Percentiles rank a stretch among this genome's conserved stretches.
Conservation (phyloP, 2,329 filamentous ascomycete species). For the Aspergillus tamarii region DNA sequence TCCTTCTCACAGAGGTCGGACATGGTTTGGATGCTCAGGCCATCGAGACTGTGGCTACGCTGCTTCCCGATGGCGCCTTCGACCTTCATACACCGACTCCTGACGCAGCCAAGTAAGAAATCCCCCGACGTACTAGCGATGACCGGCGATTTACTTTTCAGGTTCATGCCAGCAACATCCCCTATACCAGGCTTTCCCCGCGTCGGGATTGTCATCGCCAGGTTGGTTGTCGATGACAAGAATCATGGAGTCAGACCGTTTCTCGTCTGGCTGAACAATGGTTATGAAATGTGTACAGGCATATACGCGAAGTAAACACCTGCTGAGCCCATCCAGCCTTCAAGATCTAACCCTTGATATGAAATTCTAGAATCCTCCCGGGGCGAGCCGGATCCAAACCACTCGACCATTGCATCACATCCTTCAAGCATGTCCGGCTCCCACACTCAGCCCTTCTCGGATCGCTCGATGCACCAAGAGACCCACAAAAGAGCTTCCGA, state of each 20-base stretch:
- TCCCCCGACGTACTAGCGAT: conserved; percentile 9
- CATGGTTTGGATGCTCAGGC: conserved; percentile 45
- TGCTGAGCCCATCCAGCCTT: neutral
- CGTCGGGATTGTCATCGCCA: conserved; percentile 24
- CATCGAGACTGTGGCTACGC: conserved; percentile 42
- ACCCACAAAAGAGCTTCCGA: conserved; percentile 15
- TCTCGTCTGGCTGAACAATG: conserved; percentile 21
- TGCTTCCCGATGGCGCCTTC: conserved; percentile 36
- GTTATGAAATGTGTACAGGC: conserved; percentile 22
- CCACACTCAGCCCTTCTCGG: conserved; percentile 22
- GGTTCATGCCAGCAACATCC: conserved; percentile 25
- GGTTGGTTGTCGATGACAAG: conserved; percentile 21
- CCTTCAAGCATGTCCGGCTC: conserved; percentile 22
- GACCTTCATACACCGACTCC: conserved; percentile 37
- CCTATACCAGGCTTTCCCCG: conserved; percentile 18
- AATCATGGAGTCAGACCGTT: conserved; percentile 24
- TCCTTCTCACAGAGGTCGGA: conserved; percentile 44
- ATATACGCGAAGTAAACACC: conserved; percentile 9
- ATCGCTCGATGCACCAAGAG: conserved; percentile 11
- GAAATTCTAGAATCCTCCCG: neutral
- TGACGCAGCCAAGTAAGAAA: conserved; percentile 36
- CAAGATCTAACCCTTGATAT: neutral
- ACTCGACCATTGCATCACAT: conserved; percentile 25
- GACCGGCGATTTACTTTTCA: neutral
- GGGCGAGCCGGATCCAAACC: conserved; percentile 5